A percentile compares a stretch with the other conserved stretches of the same genome.
Conservation (phyloP, 2,329 filamentous ascomycete genomes). For the Colletotrichum navitas region DNA sequence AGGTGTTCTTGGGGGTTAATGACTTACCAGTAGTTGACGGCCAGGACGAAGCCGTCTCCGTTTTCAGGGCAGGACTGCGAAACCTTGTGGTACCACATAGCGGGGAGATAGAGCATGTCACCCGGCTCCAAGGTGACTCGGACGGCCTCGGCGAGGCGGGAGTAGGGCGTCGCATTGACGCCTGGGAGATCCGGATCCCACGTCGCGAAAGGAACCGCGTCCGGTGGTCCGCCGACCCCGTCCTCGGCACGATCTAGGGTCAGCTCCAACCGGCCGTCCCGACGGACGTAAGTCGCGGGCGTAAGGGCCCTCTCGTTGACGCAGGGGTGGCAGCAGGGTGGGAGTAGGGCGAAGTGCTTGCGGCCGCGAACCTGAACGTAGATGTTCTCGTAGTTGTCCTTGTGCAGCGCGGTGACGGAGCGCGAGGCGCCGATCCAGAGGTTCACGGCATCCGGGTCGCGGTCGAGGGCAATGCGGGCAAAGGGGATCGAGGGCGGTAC, state of each 20-base stretch:
- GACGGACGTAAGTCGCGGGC: slow-evolving; percentile 70
- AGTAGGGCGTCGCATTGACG: slow-evolving; percentile 67
- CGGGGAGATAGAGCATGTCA: slow-evolving; percentile 86
- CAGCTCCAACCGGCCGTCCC: slow-evolving; percentile 43
- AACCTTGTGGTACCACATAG: slow-evolving; percentile 87
- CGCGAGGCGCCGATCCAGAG: slow-evolving; percentile 84
- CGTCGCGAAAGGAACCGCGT: slow-evolving; percentile 72
- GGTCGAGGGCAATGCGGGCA: slow-evolving; percentile 75
- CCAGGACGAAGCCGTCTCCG: slow-evolving; percentile 79
- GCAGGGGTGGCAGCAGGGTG: slow-evolving; percentile 77
- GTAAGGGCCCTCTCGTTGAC: slow-evolving; percentile 73
- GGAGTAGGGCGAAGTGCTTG: slow-evolving; percentile 82
- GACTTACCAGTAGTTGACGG: slow-evolving; percentile 83
- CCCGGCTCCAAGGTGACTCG: slow-evolving; percentile 77
- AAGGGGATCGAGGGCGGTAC: slow-evolving; percentile 76
- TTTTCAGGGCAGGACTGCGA: slow-evolving; percentile 76
- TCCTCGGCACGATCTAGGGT: slow-evolving; percentile 48
- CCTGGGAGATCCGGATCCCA: slow-evolving; percentile 79
- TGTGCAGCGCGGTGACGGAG: slow-evolving; percentile 80
- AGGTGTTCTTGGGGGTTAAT: slow-evolving; percentile 44
- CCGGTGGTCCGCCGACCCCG: slow-evolving; percentile 44
- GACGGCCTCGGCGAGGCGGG: slow-evolving; percentile 69
- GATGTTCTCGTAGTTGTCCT: slow-evolving; percentile 88
- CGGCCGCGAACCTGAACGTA: slow-evolving; percentile 81
- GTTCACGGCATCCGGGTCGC: slow-evolving; percentile 80